Evolutionary conservation across 1,284 basidiomycete species (phyloP).

Genomic region (Tilletiopsis washingtonensis): DNA sequence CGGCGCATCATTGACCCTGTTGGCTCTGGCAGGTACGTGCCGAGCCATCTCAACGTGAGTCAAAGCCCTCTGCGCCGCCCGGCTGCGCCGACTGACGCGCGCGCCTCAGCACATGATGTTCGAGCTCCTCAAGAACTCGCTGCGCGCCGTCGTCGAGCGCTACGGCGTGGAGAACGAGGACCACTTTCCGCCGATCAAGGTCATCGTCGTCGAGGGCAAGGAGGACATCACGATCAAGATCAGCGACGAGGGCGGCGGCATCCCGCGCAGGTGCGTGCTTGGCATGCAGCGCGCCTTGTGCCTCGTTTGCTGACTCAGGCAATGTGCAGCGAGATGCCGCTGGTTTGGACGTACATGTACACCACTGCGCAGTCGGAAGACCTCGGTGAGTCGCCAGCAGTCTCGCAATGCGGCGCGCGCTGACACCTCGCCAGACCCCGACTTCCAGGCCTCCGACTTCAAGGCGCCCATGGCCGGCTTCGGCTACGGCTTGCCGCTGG

Average conservation of each 20-base stretch:
- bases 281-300: neutral
- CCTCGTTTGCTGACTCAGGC: neutral
- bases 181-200: conserved; percentile 85
- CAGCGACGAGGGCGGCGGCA: conserved; percentile 89
- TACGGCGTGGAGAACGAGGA: conserved; percentile 76
- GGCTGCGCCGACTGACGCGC: neutral
- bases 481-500: conserved; percentile 77
- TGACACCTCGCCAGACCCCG: conserved; percentile 54
- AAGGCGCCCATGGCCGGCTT: conserved; percentile 96
- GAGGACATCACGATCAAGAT: conserved; percentile 99
- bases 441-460: conserved; percentile 86
- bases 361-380: conserved; percentile 90
- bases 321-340: conserved; percentile 64
- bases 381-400: conserved; percentile 49
- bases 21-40: conserved; percentile 62
- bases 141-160: conserved; percentile 91
- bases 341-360: conserved; percentile 98
- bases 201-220: conserved; percentile 75
- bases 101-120: conserved; percentile 72
- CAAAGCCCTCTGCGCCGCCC: neutral
- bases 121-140: conserved; percentile 96
- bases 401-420: neutral
- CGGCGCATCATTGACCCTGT: neutral
- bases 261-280: conserved; percentile 56
- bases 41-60: conserved; percentile 62